Percentiles rank a stretch among this genome's conserved stretches.
These are phyloP conservation scores for Calonectria crousiana DNA, from an alignment of 2,329 filamentous ascomycete species.

Conservation along the genomic window DNA sequence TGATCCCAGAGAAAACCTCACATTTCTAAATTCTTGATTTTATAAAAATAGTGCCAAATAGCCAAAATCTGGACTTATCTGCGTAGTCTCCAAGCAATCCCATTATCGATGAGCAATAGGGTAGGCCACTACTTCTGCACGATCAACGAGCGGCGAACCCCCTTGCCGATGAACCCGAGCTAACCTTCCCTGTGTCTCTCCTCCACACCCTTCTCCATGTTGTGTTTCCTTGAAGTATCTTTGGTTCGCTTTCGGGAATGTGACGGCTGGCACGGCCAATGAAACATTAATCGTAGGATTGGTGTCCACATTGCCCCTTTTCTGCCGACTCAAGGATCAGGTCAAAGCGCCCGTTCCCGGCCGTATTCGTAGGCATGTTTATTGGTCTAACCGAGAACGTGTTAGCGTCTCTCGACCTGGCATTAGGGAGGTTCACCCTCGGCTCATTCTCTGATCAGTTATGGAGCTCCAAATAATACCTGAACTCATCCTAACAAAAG, in stretches of 20 bases:
- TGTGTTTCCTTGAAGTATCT: background rate
- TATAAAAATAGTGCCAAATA: background rate
- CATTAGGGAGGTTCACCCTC: background rate
- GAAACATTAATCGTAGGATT: background rate
- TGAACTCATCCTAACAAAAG: background rate
- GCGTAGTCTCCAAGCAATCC: background rate
- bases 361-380: background rate
- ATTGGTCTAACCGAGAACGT: background rate
- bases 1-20: background rate
- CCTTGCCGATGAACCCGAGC: background rate
- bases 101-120: background rate
- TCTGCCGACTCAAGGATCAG: background rate
- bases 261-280: background rate
- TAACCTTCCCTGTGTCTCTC: background rate
- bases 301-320: background rate
- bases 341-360: background rate
- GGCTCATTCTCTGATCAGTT: background rate
- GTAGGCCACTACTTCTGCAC: background rate
- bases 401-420: background rate
- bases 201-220: background rate
- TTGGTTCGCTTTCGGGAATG: slow-evolving; percentile 2
- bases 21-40: background rate
- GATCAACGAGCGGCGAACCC: background rate
- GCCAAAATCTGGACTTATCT: background rate
- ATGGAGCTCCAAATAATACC: background rate